Base-by-base conservation (phyloP, 352 stramenopile genomes). In the Globisporangium mamillatum region DNA sequence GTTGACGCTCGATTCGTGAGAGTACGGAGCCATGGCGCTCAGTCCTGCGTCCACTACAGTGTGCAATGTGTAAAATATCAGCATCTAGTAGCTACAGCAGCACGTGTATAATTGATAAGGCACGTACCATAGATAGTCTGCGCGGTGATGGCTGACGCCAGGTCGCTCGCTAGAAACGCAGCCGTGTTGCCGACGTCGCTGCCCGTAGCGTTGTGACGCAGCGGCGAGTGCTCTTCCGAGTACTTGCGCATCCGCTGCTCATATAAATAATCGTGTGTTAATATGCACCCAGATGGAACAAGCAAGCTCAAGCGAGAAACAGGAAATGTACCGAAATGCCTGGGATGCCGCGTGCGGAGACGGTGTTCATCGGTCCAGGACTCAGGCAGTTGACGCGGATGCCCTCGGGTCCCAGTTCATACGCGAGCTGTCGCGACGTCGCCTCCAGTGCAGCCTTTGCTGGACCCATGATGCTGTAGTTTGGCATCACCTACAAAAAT, bases 381-480 rank as follows among this genome's bases (percentile, higher is more conserved):
- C 89, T 97, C 16, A 98, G 66, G 59, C 85, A 92, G 75, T 98
- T 98, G 46, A 98, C 91, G 52, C 91, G 89, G 60, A 98, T 91
- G 24, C 86, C 79, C 20, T 89, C 69, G 0, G 74, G 71, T 14
- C 87, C 85, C 2, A 97, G 74, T 52, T 98, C 93, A 36, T 84
- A 78, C 24, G 93, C 93, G 4, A 98, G 73, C 36, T 92, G 87
- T 29, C 92, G 77, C 24, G 91, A 76, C 16, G 84, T 90, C 6
- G 88, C 86, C 67, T 98, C 93, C 6, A 98, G 78, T 8, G 89
- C 87, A 36, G 91, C 93, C 67, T 98, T 98, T 20, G 89, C 91
- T 5, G 91, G 91, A 5, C 93, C 93, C 93, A 98, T 98, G 20
- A 94, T 75, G 67, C 96, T 94, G 78, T 98, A 98, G 58, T 85